Evolutionary conservation across 805 yeast species (phyloP), one percentile per base, ranked within the genome.

Genomic region (Wickerhamiella australiensis): DNA sequence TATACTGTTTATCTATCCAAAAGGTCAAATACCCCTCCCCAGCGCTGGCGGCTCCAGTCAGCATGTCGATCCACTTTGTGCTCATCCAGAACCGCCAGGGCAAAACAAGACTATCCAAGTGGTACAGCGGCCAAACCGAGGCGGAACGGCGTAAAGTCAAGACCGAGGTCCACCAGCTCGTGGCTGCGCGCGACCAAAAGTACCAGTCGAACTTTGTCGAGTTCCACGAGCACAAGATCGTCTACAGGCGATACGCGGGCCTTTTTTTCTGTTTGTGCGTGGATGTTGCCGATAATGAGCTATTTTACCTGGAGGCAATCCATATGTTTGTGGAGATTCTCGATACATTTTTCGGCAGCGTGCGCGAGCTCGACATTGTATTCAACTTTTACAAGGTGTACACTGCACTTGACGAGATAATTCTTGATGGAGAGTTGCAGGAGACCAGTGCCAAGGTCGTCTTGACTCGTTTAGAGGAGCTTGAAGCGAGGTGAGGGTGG

Each of bases 1-100:
- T n/a, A n/a, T n/a, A n/a, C n/a, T n/a, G n/a, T n/a, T n/a, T n/a
- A n/a, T n/a, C n/a, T n/a, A n/a, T n/a, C n/a, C n/a, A n/a, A n/a
- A n/a, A n/a, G n/a, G n/a, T n/a, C n/a, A n/a, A n/a, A n/a, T n/a
- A n/a, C n/a, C n/a, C n/a, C n/a, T n/a, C n/a, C n/a, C n/a, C n/a
- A n/a, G n/a, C n/a, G n/a, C n/a, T n/a, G n/a, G n/a, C n/a, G 13
- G 8, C 38, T 11, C 18, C 38, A n/a, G 38, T 33, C 38, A 18
- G 35, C 46, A 29, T 87, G 95, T 74, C 85, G 3, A 74, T 88
- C 15, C 87, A 85, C 56, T 90, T 77, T 67, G 71, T 90, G 37
- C 66, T 88, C 38, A 82, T 90, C 42, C 79, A 90, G 63, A 90
- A 90, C 63, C 75, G 95, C 52, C 96, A 90, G 67, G 97, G 98